These are phyloP conservation scores for Yarrowia sp. DNA, from an alignment of 805 yeast genomes.

Conservation along the genomic window DNA sequence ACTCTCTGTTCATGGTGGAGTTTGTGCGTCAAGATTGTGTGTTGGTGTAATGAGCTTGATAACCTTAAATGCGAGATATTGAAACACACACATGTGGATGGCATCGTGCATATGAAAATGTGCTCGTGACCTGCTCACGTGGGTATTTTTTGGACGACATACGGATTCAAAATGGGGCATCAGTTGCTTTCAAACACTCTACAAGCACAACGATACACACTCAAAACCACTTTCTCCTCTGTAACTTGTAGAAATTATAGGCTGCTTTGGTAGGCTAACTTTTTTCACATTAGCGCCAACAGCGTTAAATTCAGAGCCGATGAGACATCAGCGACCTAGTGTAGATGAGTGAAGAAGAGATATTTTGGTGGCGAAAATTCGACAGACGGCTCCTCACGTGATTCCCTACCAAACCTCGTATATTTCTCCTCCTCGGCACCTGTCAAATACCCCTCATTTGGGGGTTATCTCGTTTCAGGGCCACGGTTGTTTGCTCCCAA, in stretches of 20 bases:
- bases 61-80: neutral
- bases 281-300: slow-evolving; percentile 7
- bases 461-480: neutral
- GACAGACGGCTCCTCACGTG: neutral
- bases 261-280: neutral
- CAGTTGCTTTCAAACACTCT: neutral
- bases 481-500: slow-evolving; percentile 9
- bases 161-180: too few species aligned
- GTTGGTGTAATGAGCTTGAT: neutral
- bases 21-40: neutral
- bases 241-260: neutral
- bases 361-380: too few species aligned
- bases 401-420: neutral
- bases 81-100: neutral
- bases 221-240: too few species aligned
- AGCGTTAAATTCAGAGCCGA: neutral
- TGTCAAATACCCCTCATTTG: neutral
- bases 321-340: neutral
- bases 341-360: too few species aligned
- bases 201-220: too few species aligned
- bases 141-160: neutral
- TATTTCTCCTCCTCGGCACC: neutral
- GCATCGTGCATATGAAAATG: neutral
- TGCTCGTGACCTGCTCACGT: neutral
- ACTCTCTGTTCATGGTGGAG: neutral